Evolutionary conservation across 768 basidiomycete species (phyloP).

Genomic region (Tephrocybe sp.): DNA sequence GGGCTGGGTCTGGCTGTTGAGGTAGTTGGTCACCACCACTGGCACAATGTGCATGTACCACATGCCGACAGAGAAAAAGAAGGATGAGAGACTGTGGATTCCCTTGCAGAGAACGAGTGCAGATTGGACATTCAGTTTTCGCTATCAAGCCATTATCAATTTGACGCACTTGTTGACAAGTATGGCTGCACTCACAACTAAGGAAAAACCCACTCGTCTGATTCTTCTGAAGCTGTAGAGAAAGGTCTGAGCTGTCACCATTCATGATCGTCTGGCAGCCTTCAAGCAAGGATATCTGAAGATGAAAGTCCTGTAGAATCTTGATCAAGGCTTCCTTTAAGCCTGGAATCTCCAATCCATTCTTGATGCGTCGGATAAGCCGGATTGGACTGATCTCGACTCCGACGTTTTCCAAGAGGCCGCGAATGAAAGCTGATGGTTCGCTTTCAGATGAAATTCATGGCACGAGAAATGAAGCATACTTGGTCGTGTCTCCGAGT

Average conservation of each 20-base stretch:
- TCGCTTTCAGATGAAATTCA: neutral
- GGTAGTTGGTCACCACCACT: constrained; percentile 67
- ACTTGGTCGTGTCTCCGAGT: constrained; percentile 94
- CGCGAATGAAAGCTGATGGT: constrained; percentile 83
- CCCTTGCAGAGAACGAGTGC: constrained; percentile 56
- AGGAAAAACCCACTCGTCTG: constrained; percentile 83
- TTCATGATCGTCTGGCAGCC: constrained; percentile 88
- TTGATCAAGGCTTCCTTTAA: constrained; percentile 94
- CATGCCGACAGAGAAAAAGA: constrained; percentile 85
- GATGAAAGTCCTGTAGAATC: constrained; percentile 94
- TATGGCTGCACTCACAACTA: constrained; percentile 69
- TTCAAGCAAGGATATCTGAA: constrained; percentile 90
- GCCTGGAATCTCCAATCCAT: constrained; percentile 95
- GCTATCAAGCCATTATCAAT: constrained; percentile 36
- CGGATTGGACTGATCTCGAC: constrained; percentile 95
- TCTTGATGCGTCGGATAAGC: constrained; percentile 91
- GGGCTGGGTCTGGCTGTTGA: constrained; percentile 52
- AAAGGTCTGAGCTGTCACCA: constrained; percentile 77
- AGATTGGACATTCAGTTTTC: constrained; percentile 66
- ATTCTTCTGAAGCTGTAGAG: constrained; percentile 63
- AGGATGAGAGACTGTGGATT: constrained; percentile 61
- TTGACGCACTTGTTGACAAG: too few species aligned
- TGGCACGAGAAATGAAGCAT: constrained; percentile 19
- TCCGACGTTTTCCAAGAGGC: constrained; percentile 92
- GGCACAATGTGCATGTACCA: constrained; percentile 80